Evolutionary conservation across 2,329 filamentous ascomycete species (phyloP).

Genomic region (Aureobasidium namibiae): DNA sequence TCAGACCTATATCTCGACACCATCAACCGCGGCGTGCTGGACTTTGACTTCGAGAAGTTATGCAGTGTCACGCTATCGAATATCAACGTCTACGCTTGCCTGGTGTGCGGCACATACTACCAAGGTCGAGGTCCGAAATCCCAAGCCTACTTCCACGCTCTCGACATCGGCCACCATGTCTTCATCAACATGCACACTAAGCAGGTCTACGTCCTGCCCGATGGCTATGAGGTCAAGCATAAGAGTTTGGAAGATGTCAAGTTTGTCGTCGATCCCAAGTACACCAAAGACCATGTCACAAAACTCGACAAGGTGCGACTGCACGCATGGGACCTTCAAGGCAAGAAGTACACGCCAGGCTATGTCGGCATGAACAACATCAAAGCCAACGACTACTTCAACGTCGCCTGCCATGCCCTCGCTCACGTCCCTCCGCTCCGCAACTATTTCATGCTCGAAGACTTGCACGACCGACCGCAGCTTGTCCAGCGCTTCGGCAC

Average conservation of each 20-base stretch:
- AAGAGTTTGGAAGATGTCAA: constrained; percentile 97
- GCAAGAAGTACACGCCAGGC: constrained; percentile 81
- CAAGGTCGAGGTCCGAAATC: constrained; percentile 90
- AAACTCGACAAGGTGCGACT: constrained; percentile 62
- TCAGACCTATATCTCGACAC: constrained; percentile 96
- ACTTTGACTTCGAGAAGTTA: constrained; percentile 98
- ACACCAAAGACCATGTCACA: constrained; percentile 70
- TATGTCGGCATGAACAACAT: constrained; percentile 99
- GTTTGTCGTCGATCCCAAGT: constrained; percentile 87
- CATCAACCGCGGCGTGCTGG: constrained; percentile 82
- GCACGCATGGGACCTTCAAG: constrained; percentile 66
- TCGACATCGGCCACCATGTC: constrained; percentile 92
- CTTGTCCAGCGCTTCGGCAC: constrained; percentile 82
- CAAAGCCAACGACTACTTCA: constrained; percentile 98
- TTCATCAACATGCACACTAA: constrained; percentile 97
- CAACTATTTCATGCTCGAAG: constrained; percentile 84
- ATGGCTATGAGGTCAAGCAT: constrained; percentile 93
- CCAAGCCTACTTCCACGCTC: constrained; percentile 93
- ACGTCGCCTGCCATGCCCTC: constrained; percentile 85
- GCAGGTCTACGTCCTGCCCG: constrained; percentile 83
- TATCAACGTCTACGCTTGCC: constrained; percentile 96
- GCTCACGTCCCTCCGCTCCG: constrained; percentile 83
- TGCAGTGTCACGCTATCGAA: constrained; percentile 94
- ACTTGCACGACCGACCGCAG: constrained; percentile 66
- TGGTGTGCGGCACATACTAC: constrained; percentile 97